These are phyloP conservation scores for Phyllosticta ampelicida DNA, from an alignment of 2,329 filamentous ascomycete genomes.

Conservation along the genomic window DNA sequence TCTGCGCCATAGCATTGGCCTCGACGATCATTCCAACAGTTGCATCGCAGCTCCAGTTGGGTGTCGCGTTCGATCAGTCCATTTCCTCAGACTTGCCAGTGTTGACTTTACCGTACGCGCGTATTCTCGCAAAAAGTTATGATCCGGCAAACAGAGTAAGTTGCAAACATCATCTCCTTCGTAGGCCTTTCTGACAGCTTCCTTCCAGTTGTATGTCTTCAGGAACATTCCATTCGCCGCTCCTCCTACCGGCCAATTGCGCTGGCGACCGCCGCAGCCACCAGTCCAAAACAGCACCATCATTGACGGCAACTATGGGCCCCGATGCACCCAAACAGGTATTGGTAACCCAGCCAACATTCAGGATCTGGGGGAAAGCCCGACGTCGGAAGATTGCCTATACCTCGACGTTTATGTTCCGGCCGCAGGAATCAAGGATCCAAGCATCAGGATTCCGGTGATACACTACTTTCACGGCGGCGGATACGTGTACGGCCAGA, in stretches of 20 bases:
- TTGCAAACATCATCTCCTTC: neutral
- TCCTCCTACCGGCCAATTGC: slow-evolving; percentile 30
- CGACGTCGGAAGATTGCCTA: slow-evolving; percentile 36
- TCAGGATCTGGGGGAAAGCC: neutral
- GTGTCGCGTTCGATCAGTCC: neutral
- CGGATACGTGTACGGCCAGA: slow-evolving; percentile 33
- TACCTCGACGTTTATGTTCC: slow-evolving; percentile 43
- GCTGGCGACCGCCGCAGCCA: slow-evolving; percentile 32
- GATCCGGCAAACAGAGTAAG: slow-evolving; percentile 14
- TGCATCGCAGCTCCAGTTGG: neutral
- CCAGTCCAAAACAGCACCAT: slow-evolving; percentile 13
- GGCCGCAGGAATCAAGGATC: slow-evolving; percentile 28
- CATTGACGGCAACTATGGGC: neutral
- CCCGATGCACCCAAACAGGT: slow-evolving; percentile 1
- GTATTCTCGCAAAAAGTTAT: slow-evolving; percentile 22
- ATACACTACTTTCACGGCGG: slow-evolving; percentile 36
- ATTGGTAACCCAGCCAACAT: slow-evolving; percentile 1
- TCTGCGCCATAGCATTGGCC: neutral
- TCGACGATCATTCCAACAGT: neutral
- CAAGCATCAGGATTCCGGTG: slow-evolving; percentile 32
- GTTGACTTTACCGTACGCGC: slow-evolving; percentile 25
- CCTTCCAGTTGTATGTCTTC: slow-evolving; percentile 24
- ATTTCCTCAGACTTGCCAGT: slow-evolving; percentile 16
- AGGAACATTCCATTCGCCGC: slow-evolving; percentile 37
- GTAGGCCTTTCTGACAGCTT: slow-evolving; percentile 1